These are phyloP conservation scores for Henckelia pumila DNA, from an alignment of 257 asterid species.

Conservation along the genomic window DNA sequence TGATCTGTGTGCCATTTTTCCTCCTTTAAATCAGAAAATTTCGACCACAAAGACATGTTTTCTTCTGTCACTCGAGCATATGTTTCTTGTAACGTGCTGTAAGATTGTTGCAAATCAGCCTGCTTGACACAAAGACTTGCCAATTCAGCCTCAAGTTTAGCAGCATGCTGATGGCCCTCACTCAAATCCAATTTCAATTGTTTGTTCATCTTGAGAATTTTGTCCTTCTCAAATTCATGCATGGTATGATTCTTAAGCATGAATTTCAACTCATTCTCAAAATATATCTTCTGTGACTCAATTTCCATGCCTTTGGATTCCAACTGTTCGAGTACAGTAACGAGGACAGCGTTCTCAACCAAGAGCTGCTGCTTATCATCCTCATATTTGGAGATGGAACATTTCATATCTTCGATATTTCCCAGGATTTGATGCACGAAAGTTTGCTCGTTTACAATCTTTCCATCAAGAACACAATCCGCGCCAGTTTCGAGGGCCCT, in stretches of 20 bases:
- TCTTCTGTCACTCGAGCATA: slow-evolving; percentile 36
- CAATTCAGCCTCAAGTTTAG: slow-evolving; percentile 36
- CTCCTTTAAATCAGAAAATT: slow-evolving; percentile 32
- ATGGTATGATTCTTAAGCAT: slow-evolving; percentile 31
- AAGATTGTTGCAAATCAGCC: slow-evolving; percentile 35
- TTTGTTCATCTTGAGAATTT: slow-evolving; percentile 36
- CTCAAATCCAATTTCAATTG: slow-evolving; percentile 33
- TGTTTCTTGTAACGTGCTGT: slow-evolving; percentile 32
- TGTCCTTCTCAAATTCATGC: slow-evolving; percentile 33
- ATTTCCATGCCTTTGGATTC: slow-evolving; percentile 39
- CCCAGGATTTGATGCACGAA: slow-evolving; percentile 38
- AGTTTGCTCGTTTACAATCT: slow-evolving; percentile 40
- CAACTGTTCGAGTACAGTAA: slow-evolving; percentile 39
- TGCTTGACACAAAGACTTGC: slow-evolving; percentile 29
- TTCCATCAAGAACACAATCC: slow-evolving; percentile 27
- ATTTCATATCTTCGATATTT: slow-evolving; percentile 40
- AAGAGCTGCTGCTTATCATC: slow-evolving; percentile 39
- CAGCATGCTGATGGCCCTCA: slow-evolving; percentile 24
- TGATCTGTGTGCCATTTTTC: slow-evolving; percentile 37
- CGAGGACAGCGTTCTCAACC: slow-evolving; percentile 46
- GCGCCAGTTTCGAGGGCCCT: slow-evolving; percentile 38
- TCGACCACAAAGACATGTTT: slow-evolving; percentile 37
- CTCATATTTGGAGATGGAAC: slow-evolving; percentile 31
- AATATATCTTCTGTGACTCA: slow-evolving; percentile 34
- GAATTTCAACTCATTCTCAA: slow-evolving; percentile 32